phyloP scores from a whole-genome alignment of 2,329 filamentous ascomycete genomes.

The Botrytis elliptica region DNA sequence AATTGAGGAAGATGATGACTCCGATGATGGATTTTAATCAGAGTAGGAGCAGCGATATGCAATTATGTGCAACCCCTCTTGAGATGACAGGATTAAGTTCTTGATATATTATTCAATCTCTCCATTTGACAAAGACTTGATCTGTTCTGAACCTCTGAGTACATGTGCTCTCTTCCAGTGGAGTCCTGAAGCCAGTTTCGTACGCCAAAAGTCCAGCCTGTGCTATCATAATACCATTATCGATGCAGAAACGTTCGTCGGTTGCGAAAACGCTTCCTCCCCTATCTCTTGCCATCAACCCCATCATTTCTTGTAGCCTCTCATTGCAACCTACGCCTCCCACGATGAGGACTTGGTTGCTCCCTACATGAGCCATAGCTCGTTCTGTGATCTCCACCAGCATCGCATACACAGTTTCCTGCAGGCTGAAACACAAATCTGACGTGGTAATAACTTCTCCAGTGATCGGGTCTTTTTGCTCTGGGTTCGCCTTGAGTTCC shows the following conservation, averaged over 20 bases:
- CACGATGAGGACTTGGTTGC: slow-evolving; percentile 86
- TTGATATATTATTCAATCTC: slow-evolving; percentile 47
- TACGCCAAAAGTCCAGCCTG: slow-evolving; percentile 89
- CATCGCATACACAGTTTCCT: slow-evolving; percentile 97
- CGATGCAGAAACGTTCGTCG: slow-evolving; percentile 96
- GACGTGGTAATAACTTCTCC: slow-evolving; percentile 67
- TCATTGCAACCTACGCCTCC: slow-evolving; percentile 96
- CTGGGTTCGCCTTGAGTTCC: slow-evolving; percentile 55
- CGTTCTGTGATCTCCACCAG: slow-evolving; percentile 97
- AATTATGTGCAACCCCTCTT: not conserved
- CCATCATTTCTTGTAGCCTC: slow-evolving; percentile 97
- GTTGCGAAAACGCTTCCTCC: slow-evolving; percentile 91
- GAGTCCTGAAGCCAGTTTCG: slow-evolving; percentile 74
- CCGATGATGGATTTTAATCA: slow-evolving; percentile 41
- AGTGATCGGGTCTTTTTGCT: slow-evolving; percentile 47
- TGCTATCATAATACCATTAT: slow-evolving; percentile 99
- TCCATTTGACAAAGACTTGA: slow-evolving; percentile 77
- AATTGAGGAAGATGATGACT: slow-evolving; percentile 68
- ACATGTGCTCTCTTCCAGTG: slow-evolving; percentile 77
- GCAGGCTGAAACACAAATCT: slow-evolving; percentile 89
- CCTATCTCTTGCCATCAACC: slow-evolving; percentile 83
- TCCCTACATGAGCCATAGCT: slow-evolving; percentile 96
- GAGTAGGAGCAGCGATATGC: not conserved
- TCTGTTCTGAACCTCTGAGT: slow-evolving; percentile 82
- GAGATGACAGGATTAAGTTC: not conserved